Evolutionary conservation across 208 protist species (phyloP).

Genomic region (Acanthamoeba sp.): DNA sequence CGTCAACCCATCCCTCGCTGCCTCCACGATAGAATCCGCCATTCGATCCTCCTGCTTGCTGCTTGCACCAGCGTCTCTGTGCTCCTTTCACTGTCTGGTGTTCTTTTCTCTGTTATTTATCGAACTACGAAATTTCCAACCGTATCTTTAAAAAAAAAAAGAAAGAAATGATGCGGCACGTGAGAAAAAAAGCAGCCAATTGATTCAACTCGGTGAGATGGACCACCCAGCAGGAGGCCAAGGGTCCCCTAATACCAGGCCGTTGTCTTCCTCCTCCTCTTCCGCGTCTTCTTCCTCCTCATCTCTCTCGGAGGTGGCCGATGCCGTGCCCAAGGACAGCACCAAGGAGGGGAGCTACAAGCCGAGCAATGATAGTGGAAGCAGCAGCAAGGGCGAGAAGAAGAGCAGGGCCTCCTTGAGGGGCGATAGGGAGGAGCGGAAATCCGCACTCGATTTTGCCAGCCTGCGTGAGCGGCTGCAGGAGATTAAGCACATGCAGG

Average conservation of each 20-base stretch:
- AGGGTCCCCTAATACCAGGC: neutral
- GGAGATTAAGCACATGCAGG: conserved; percentile 42
- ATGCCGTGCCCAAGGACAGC: neutral
- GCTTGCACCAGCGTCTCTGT: neutral
- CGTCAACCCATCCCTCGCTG: conserved; percentile 37
- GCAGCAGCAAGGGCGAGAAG: neutral
- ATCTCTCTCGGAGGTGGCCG: neutral
- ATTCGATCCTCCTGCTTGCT: neutral
- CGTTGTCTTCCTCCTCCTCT: neutral
- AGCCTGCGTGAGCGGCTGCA: conserved; percentile 51
- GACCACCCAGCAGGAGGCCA: neutral
- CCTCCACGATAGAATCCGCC: conserved; percentile 61
- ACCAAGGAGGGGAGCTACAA: neutral
- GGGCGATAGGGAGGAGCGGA: neutral
- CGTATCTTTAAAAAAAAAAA: too few species aligned
- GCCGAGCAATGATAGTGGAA: neutral
- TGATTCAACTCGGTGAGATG: neutral
- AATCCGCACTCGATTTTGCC: neutral
- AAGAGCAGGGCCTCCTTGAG: neutral
- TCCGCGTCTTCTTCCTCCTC: neutral
- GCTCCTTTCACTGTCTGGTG: neutral
- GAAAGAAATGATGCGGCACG: too few species aligned
- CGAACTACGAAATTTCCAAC: too few species aligned
- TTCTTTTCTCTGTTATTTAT: too few species aligned
- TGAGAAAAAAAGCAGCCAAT: neutral